Conservation (phyloP, 2,329 filamentous ascomycete species). For the Anthostomella pinea region DNA sequence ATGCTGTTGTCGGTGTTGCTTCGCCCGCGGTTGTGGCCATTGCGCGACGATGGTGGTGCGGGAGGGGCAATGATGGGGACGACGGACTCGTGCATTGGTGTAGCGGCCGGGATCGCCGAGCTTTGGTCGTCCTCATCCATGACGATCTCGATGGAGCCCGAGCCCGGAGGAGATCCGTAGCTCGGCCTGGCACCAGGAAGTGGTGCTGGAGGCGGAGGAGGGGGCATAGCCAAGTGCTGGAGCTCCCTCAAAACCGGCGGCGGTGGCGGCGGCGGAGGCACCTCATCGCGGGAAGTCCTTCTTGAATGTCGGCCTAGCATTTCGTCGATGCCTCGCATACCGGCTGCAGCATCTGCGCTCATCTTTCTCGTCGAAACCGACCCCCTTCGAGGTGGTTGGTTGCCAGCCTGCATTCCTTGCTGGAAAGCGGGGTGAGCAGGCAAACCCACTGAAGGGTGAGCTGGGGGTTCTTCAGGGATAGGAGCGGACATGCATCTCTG, state of each 20-base stretch:
- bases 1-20: conserved; percentile 53
- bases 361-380: conserved; percentile 36
- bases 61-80: conserved; percentile 46
- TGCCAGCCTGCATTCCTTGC: conserved; percentile 26
- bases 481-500: conserved; percentile 63
- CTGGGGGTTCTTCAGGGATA: conserved; percentile 45
- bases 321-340: conserved; percentile 48
- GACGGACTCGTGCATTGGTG: conserved; percentile 39
- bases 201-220: conserved; percentile 60
- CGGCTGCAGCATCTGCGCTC: conserved; percentile 36
- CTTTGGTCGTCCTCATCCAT: conserved; percentile 56
- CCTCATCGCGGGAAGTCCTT: conserved; percentile 49
- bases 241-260: conserved; percentile 60
- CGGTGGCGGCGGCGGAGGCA: conserved; percentile 50
- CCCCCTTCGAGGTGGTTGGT: conserved; percentile 23
- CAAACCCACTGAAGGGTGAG: conserved; percentile 29
- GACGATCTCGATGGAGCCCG: conserved; percentile 63
- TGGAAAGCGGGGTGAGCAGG: conserved; percentile 42
- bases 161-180: conserved; percentile 41
- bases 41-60: conserved; percentile 39
- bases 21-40: conserved; percentile 54
- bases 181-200: conserved; percentile 43
- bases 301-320: conserved; percentile 37
- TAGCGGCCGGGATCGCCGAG: conserved; percentile 25
- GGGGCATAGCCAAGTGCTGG: conserved; percentile 58